Evolutionary conservation across 2,329 filamentous ascomycete species (phyloP), one percentile per base, ranked within the genome.

Genomic region (Epichloe sibirici): DNA sequence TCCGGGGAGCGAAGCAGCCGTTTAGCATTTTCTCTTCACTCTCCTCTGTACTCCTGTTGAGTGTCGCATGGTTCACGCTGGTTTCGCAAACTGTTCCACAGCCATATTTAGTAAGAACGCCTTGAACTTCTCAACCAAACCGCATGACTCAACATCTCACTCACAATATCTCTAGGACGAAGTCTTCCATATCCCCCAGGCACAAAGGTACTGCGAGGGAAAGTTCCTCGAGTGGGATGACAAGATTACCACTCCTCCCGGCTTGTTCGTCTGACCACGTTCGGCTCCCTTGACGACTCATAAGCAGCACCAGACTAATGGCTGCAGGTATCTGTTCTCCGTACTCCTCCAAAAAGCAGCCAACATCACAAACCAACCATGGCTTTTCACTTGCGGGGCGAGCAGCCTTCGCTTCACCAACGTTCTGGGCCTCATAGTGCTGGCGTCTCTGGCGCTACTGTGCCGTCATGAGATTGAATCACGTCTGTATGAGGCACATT

Each of bases 171-270:
- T 9, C 4, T 35, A 91, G 87, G 88, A 94, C 65, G 88, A 94
- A 64, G 74, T 89, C 34, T 94, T 93, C 57, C 88, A 98, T 66
- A 84, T 96, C 23, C 88, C 89, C 0, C 93, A 98, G 69, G 90
- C 90, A 0, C 88, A 95, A 62, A 81, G 79, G 34, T 98, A 95
- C 67, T 96, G 90, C 66, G 66, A 78, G 42, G 83, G 85, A 11
- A 77, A 78, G 51, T 95, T 85, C 71, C 65, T 68, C 12, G 76
- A 88, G 52, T 98, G 93, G 93, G 90, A 98, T 68, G 85, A 91
- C 55, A 98, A 97, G 66, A 93, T 98, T 64, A 98, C 93, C 0
- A 98, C 93, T 1, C 93, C 93, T 0, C 91, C 93, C 0, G 93
- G 90, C 37, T 72, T 98, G 72, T 89, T 43, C 13, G 23, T 43